Conservation (phyloP, 352 stramenopile genomes). For the Phytophthora tentaculata region DNA sequence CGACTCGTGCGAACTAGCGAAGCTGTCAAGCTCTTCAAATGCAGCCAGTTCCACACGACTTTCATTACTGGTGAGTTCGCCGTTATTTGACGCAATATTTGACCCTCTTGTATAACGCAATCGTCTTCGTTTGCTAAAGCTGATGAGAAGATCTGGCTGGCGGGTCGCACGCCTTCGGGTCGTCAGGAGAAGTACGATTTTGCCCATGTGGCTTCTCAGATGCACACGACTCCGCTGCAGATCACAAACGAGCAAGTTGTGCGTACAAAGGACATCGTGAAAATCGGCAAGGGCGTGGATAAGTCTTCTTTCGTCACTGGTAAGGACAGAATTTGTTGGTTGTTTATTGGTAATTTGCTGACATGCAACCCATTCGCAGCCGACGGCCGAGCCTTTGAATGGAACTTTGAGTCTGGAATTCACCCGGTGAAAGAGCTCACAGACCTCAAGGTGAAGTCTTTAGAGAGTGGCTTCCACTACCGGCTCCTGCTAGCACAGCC, state of each 20-base stretch:
- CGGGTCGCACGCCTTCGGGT: slow-evolving; percentile 78
- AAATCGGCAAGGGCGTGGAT: slow-evolving; percentile 83
- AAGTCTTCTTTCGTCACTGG: slow-evolving; percentile 74
- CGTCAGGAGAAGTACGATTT: slow-evolving; percentile 64
- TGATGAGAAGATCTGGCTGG: slow-evolving; percentile 78
- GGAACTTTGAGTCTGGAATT: slow-evolving; percentile 69
- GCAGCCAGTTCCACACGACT: slow-evolving; percentile 87
- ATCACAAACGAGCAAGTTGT: slow-evolving; percentile 64
- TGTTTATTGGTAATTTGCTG: background rate
- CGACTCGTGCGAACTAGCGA: slow-evolving; percentile 75
- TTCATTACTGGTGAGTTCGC: slow-evolving; percentile 72
- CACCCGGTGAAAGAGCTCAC: slow-evolving; percentile 48
- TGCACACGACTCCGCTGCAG: slow-evolving; percentile 75
- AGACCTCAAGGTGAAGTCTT: slow-evolving; percentile 49
- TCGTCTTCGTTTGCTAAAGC: slow-evolving; percentile 34
- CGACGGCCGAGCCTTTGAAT: slow-evolving; percentile 77
- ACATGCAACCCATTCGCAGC: slow-evolving; percentile 20
- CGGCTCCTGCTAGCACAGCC: slow-evolving; percentile 59
- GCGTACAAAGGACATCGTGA: slow-evolving; percentile 48
- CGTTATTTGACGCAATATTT: background rate
- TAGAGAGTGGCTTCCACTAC: slow-evolving; percentile 84
- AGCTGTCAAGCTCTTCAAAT: slow-evolving; percentile 68
- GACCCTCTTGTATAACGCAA: slow-evolving; percentile 2
- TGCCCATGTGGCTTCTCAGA: slow-evolving; percentile 64
- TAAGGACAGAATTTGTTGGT: slow-evolving; percentile 19